Evolutionary conservation across 2,329 filamentous ascomycete species (phyloP).

Genomic region (Alternaria arbusti): DNA sequence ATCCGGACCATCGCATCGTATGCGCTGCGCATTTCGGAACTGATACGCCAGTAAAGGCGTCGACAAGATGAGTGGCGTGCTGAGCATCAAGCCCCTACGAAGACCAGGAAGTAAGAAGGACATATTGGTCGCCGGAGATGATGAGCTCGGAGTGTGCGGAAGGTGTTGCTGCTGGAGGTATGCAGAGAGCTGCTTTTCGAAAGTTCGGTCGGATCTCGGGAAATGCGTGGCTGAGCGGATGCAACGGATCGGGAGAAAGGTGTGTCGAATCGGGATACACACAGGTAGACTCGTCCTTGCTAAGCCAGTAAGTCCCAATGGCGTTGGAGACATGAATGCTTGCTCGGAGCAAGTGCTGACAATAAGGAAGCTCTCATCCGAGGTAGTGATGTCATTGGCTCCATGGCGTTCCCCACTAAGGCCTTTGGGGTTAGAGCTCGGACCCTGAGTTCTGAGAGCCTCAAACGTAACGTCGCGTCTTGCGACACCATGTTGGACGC

Average conservation of each 20-base stretch:
- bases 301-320: conserved; percentile 17
- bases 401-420: conserved; percentile 19
- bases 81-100: conserved; percentile 45
- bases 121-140: conserved; percentile 34
- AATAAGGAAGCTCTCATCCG: conserved; percentile 9
- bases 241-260: background rate
- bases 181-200: conserved; percentile 23
- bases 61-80: conserved; percentile 45
- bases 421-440: conserved; percentile 25
- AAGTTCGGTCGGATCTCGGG: conserved; percentile 1
- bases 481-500: conserved; percentile 28
- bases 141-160: background rate
- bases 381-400: conserved; percentile 47
- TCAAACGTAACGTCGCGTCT: conserved; percentile 31
- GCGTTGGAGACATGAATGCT: conserved; percentile 21
- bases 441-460: conserved; percentile 31
- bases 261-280: background rate
- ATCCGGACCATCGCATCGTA: conserved; percentile 48
- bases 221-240: conserved; percentile 1
- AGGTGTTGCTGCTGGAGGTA: conserved; percentile 27
- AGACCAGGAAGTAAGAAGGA: conserved; percentile 50
- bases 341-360: conserved; percentile 7
- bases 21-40: conserved; percentile 29
- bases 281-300: background rate
- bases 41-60: conserved; percentile 41